These are phyloP conservation scores for Ilyonectria sp. DNA, from an alignment of 2,329 filamentous ascomycete genomes.

Conservation along the genomic window DNA sequence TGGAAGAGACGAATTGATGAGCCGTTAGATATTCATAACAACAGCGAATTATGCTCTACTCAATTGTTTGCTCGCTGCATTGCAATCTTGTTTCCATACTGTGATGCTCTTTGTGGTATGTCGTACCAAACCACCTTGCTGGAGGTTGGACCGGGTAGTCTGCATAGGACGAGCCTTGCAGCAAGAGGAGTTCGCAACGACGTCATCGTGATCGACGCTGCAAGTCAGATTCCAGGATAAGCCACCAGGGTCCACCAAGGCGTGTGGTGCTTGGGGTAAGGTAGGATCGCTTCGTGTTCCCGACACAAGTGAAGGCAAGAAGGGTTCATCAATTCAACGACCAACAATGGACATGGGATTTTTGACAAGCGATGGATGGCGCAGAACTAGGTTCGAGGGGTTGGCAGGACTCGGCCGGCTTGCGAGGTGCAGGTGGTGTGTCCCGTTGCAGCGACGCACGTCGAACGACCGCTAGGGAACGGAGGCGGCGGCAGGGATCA, in stretches of 20 bases:
- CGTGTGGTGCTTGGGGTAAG: constrained; percentile 6
- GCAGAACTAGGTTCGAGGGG: constrained; percentile 6
- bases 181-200: constrained; percentile 10
- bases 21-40: not conserved
- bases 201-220: constrained; percentile 31
- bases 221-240: constrained; percentile 25
- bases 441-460: constrained; percentile 20
- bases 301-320: not conserved
- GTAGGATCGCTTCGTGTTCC: constrained; percentile 20
- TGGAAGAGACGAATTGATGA: not conserved
- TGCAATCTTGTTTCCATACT: not conserved
- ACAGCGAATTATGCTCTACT: not conserved
- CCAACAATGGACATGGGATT: too few relatives aligned
- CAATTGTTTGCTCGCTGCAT: not conserved
- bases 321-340: not conserved
- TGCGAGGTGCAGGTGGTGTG: constrained; percentile 5
- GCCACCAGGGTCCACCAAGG: constrained; percentile 12
- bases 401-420: constrained; percentile 6
- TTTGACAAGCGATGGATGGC: not conserved
- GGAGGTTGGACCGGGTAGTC: not conserved
- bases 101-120: too few relatives aligned
- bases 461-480: constrained; percentile 19
- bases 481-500: constrained; percentile 14
- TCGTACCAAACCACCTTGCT: too few relatives aligned
- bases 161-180: not conserved